Evolutionary conservation across 139 green algal species (phyloP), one percentile per base, ranked within the genome.

Genomic region (Micractinium sp.): DNA sequence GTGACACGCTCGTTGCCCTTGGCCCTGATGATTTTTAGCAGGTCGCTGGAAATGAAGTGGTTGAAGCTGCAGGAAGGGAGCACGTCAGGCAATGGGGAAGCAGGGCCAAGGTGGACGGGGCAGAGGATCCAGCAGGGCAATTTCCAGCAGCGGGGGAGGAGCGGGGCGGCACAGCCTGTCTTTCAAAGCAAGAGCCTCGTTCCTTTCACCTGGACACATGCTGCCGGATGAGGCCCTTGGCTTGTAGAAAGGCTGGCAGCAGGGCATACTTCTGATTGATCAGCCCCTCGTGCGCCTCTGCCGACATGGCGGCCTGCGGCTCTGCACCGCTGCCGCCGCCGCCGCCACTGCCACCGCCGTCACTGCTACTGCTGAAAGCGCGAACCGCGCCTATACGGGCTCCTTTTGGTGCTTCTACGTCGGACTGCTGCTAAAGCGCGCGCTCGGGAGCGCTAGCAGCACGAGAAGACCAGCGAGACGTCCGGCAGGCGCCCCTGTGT

Each of bases 11-110:
- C 95, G 89, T 99, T 99, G 79, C 96, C 96, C 88, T 97, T 97
- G 74, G 97, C 97, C n/a, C 88, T 91, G 29, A 99, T 96, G 88
- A 99, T 99, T 89, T 99, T 99, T 79, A 95, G 95, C 81, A 99
- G 97, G 74, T 99, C 98, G 27, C 97, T 94, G 90, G 98, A 97
- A 85, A 99, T 96, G 60, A 99, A 95, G 93, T 98, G 99, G 90
- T 99, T 99, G 95, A 99, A 99, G 19, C 95, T 98, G 93, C 99
- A 39, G 36, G 13, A 36, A 20, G 38, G 38, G 38, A 33, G 38
- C 3, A 18, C 16, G 31, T 19, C 47, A 71, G 13, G 27, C 66
- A 25, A 7, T 35, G 78, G 39, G 78, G 16, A 38, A 7, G 25
- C 47, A 39, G 41, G 39, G 27, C 3, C 38, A 36, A 39, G 38